Base-by-base conservation (phyloP, 495 filamentous ascomycete genomes). In the Immersiella caudata region DNA sequence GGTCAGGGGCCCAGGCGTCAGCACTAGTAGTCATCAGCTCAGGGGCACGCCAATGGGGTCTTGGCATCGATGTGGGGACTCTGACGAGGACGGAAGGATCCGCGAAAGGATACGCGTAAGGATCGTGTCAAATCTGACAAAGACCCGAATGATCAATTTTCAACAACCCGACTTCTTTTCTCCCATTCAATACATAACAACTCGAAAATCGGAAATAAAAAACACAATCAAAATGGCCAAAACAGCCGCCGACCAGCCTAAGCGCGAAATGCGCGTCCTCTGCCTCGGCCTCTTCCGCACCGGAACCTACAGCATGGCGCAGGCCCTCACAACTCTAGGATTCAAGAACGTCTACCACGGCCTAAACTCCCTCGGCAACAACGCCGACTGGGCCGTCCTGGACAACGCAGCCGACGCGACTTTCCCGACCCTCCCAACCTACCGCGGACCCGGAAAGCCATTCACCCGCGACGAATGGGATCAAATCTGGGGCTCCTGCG, bases 381-480 rank as follows among this genome's bases (percentile, higher is more conserved):
- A 64, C 59, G 26, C 12, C 5, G 64, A 67, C 64, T 76, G 69
- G 72, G 50, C 49, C 26, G 2, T 60, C 22, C 24, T 76, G 35
- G 60, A 69, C 36, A 16, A 21, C 22, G 74, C 74, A 20, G 66
- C 73, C 46, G 70, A 75, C 14, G 74, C 71, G 12, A 76, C 69
- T n/a, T 75, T 61, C 52, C 70, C 69, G 6, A 33, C 20, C n/a
- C 16, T 67, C 6, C 65, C 60, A n/a, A 62, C 56, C 35, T 50
- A 60, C 24, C 56, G 56, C 56, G 56, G 56, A 2, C 25, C 64
- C 9, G 62, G 63, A 0, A 27, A 33, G 14, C 67, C 66, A 0
- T 76, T 67, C 29, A 67, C 67, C 0, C 66, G 67, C 56, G 26
- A 22, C 0, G 80, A 84, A 54, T 84, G 82, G 68, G 82, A 86